Percentiles rank a stretch among this genome's conserved stretches.
Evolutionary conservation across 345 rosid species (phyloP).

Genomic region (Toxicodendron radicans): DNA sequence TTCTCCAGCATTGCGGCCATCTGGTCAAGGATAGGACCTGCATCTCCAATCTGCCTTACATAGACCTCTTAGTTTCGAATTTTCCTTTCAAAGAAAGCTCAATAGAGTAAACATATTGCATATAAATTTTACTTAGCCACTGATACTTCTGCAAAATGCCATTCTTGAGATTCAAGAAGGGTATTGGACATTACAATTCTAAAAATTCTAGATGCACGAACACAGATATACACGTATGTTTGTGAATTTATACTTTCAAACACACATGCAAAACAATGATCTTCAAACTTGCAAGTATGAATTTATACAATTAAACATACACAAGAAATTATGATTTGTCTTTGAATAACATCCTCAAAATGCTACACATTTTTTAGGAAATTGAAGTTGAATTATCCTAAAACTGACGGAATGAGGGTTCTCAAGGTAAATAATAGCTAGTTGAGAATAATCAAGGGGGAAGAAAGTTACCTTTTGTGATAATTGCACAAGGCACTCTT

Average conservation of each 20-base stretch:
- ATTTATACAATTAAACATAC: background rate
- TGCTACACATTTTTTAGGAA: background rate
- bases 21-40: constrained; percentile 75
- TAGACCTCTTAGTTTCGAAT: constrained; percentile 23
- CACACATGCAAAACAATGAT: no score
- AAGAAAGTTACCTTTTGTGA: constrained; percentile 49
- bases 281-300: no score
- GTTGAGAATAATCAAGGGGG: background rate
- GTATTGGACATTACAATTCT: no score
- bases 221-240: no score
- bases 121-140: no score
- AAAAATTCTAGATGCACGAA: no score
- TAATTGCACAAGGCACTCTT: constrained; percentile 64
- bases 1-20: constrained; percentile 88
- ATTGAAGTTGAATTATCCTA: no score
- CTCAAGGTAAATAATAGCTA: background rate
- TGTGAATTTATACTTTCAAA: no score
- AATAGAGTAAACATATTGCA: no score
- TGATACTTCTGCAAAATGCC: no score
- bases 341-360: background rate
- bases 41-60: constrained; percentile 67
- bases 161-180: no score
- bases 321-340: background rate
- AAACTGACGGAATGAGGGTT: background rate
- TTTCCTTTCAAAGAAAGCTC: no score